These are phyloP conservation scores for Nakazawaea peltata DNA, from an alignment of 805 yeast species.

Conservation along the genomic window DNA sequence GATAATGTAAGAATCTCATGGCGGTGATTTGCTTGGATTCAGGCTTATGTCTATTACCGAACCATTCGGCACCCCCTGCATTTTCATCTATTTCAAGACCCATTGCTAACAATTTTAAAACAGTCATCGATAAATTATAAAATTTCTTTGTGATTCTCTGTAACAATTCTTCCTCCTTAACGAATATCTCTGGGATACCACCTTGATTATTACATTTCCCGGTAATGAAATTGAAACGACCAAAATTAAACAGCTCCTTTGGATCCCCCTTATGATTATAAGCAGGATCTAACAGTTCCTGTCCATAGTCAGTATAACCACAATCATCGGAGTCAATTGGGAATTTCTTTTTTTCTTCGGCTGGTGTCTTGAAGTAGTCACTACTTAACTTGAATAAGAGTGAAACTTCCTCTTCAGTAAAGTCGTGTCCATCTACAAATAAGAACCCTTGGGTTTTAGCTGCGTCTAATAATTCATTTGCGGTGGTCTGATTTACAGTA, in stretches of 20 bases:
- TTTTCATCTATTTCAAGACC: slow-evolving; percentile 50
- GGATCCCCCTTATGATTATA: slow-evolving; percentile 38
- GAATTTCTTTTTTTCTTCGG: slow-evolving; percentile 22
- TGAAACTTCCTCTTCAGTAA: slow-evolving; percentile 33
- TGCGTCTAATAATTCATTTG: slow-evolving; percentile 31
- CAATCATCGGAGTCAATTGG: slow-evolving; percentile 39
- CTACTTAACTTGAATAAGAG: slow-evolving; percentile 26
- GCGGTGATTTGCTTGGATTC: slow-evolving; percentile 49
- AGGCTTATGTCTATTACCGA: slow-evolving; percentile 44
- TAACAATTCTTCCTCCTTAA: slow-evolving; percentile 30
- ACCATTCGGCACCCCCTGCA: slow-evolving; percentile 46
- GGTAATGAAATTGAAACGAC: slow-evolving; percentile 36
- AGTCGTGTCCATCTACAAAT: slow-evolving; percentile 45
- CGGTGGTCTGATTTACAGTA: slow-evolving; percentile 22
- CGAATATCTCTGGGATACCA: slow-evolving; percentile 43
- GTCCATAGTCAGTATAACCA: slow-evolving; percentile 52
- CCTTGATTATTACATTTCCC: slow-evolving; percentile 30
- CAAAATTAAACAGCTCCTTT: slow-evolving; percentile 62
- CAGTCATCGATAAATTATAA: slow-evolving; percentile 33
- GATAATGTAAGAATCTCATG: slow-evolving; percentile 61
- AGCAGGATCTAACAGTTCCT: slow-evolving; percentile 36
- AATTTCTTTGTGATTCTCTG: slow-evolving; percentile 28
- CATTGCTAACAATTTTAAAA: slow-evolving; percentile 46
- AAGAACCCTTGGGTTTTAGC: slow-evolving; percentile 44
- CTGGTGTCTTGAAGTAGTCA: slow-evolving; percentile 29